These are phyloP conservation scores for Boletus bicolor DNA, from an alignment of 768 basidiomycete species.

Conservation along the genomic window DNA sequence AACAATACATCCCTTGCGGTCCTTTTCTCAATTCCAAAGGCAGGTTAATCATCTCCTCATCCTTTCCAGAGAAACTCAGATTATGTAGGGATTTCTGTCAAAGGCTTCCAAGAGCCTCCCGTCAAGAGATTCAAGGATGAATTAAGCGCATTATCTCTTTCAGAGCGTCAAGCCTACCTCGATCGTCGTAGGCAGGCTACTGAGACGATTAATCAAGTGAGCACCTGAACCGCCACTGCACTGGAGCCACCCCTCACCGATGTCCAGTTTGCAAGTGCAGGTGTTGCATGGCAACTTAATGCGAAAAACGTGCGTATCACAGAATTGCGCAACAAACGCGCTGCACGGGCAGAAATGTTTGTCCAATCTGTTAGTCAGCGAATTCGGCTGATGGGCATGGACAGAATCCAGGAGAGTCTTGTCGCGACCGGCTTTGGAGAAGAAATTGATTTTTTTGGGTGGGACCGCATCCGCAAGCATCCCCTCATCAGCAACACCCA, in stretches of 20 bases:
- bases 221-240: neutral
- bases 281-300: constrained; percentile 26
- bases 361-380: constrained; percentile 1
- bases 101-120: constrained; percentile 23
- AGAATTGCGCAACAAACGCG: constrained; percentile 23
- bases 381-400: constrained; percentile 3
- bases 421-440: constrained; percentile 20
- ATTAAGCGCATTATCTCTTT: constrained; percentile 7
- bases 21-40: constrained; percentile 27
- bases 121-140: constrained; percentile 17
- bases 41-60: neutral
- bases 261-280: constrained; percentile 23
- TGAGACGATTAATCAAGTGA: constrained; percentile 10
- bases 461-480: constrained; percentile 32
- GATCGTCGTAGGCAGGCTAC: constrained; percentile 13
- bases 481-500: constrained; percentile 27
- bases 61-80: constrained; percentile 3
- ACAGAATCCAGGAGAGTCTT: constrained; percentile 21
- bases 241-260: constrained; percentile 7
- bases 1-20: constrained; percentile 26
- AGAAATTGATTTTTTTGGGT: constrained; percentile 30
- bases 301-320: constrained; percentile 17
- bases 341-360: constrained; percentile 26
- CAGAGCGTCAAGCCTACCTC: constrained; percentile 20
- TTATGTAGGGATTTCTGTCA: constrained; percentile 12